Evolutionary conservation across 192 early-diverging fungal species (phyloP).

Genomic region (Lobosporangium transversale): DNA sequence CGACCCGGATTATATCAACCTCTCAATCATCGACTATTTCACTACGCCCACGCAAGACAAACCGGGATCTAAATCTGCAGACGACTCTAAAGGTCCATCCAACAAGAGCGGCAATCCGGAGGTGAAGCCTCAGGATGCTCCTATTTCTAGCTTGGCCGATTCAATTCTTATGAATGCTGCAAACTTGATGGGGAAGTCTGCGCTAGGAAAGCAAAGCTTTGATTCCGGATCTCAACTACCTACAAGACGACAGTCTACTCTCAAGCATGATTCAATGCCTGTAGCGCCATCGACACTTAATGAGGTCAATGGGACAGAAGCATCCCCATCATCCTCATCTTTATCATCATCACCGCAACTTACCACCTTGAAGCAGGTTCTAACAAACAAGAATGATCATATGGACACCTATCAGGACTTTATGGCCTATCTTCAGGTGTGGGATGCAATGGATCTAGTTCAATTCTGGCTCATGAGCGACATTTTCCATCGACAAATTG

Average conservation of each 20-base stretch:
- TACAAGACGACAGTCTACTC: not conserved
- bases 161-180: slow-evolving; percentile 48
- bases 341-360: not conserved
- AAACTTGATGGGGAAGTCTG: slow-evolving; percentile 33
- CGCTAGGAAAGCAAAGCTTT: slow-evolving; percentile 7
- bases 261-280: not conserved
- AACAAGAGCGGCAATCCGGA: not conserved
- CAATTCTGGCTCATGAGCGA: slow-evolving; percentile 52
- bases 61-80: not conserved
- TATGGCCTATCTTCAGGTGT: slow-evolving; percentile 43
- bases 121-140: slow-evolving; percentile 11
- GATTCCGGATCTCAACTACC: not conserved
- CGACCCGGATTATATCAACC: slow-evolving; percentile 65
- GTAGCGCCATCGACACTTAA: not conserved
- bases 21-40: slow-evolving; percentile 60
- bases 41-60: slow-evolving; percentile 12
- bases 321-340: no score
- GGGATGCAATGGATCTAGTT: slow-evolving; percentile 45
- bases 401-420: slow-evolving; percentile 35
- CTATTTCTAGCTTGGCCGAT: slow-evolving; percentile 33
- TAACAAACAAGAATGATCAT: slow-evolving; percentile 28
- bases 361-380: slow-evolving; percentile 20
- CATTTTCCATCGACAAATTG: slow-evolving; percentile 44
- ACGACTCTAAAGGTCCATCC: not conserved
- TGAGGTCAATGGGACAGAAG: not conserved